phyloP scores from a whole-genome alignment of 768 basidiomycete genomes.

The Amanita thiersii region DNA sequence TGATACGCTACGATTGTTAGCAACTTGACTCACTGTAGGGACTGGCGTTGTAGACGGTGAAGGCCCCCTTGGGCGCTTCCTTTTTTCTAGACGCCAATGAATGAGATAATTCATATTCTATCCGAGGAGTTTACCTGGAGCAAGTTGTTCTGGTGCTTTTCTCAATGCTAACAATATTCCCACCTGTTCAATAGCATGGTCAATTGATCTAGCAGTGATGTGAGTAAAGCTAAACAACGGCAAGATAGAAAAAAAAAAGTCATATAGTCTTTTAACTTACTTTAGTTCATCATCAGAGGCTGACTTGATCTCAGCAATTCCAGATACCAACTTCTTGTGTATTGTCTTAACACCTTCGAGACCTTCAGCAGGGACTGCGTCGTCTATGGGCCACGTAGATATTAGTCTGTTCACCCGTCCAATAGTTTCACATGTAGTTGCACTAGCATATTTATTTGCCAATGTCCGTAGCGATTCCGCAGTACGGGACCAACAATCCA shows the following conservation, averaged over 20 bases:
- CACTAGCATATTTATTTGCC: conserved; percentile 43
- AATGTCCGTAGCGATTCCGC: conserved; percentile 48
- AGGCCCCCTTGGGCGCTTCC: conserved; percentile 60
- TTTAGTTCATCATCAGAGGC: conserved; percentile 55
- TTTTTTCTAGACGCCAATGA: conserved; percentile 44
- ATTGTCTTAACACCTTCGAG: conserved; percentile 53
- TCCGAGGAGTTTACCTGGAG: conserved; percentile 38
- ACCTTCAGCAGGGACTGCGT: conserved; percentile 59
- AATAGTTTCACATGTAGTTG: conserved; percentile 47
- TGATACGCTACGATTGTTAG: conserved; percentile 37
- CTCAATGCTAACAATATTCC: conserved; percentile 64
- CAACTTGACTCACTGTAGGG: conserved; percentile 20
- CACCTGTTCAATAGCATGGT: conserved; percentile 63
- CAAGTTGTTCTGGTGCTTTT: conserved; percentile 53
- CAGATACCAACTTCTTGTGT: conserved; percentile 53
- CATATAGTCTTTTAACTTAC: conserved; percentile 29
- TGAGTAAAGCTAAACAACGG: conserved; percentile 1
- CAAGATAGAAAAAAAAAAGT: conserved; percentile 5
- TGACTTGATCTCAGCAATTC: conserved; percentile 53
- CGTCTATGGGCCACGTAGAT: conserved; percentile 64
- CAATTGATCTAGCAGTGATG: conserved; percentile 49
- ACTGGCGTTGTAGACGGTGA: conserved; percentile 60
- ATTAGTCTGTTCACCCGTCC: conserved; percentile 69
- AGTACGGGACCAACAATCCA: conserved; percentile 71
- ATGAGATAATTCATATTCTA: background rate